Evolutionary conservation across 129 eudicot genomes (phyloP).

Genomic region (Centaurea solstitialis): DNA sequence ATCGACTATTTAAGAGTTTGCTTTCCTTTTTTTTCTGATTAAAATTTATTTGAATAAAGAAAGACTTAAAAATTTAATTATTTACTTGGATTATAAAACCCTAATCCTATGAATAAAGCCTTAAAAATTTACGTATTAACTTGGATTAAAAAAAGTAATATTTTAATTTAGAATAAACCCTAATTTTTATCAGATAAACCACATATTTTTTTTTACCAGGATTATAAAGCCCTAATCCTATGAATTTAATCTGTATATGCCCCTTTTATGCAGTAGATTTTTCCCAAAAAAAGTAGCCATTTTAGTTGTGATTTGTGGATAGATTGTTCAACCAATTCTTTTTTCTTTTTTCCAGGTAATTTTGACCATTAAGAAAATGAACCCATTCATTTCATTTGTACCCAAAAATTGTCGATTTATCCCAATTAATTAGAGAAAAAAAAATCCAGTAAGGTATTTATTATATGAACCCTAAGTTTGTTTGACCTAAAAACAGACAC

Average conservation of each 20-base stretch:
- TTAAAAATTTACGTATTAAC: neutral
- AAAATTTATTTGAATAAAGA: no score
- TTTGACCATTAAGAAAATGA: conserved; percentile 3
- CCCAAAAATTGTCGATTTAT: neutral
- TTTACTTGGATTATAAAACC: no score
- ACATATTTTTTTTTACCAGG: neutral
- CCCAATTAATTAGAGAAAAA: neutral
- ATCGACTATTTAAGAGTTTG: no score
- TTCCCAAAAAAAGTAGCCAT: neutral
- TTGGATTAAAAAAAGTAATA: neutral
- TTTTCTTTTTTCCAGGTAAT: neutral
- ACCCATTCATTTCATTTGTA: neutral
- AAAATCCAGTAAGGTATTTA: neutral
- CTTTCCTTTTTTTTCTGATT: no score
- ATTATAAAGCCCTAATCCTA: conserved; percentile 1
- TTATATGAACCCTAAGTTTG: conserved; percentile 38
- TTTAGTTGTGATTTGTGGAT: neutral
- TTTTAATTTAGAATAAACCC: neutral
- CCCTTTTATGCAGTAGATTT: neutral
- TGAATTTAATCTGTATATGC: neutral
- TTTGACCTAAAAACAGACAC: conserved; percentile 1
- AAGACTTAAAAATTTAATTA: no score
- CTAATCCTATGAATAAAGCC: no score
- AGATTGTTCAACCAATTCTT: neutral
- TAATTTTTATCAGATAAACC: conserved; percentile 7